phyloP scores from a whole-genome alignment of 257 asterid species.

The Henckelia pumila region DNA sequence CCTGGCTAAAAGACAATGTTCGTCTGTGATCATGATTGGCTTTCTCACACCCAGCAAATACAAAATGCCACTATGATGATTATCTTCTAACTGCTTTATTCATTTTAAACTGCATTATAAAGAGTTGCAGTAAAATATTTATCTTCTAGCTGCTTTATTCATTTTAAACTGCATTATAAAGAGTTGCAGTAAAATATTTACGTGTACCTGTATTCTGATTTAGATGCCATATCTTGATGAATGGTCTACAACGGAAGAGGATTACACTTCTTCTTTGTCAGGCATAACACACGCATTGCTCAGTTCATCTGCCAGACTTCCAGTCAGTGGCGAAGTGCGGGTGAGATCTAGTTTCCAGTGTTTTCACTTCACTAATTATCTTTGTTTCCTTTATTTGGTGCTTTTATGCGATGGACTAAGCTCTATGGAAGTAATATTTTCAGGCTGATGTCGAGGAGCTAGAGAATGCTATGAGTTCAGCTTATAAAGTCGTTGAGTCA shows the following conservation, averaged over 20 bases:
- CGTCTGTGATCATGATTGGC: background rate
- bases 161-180: constrained; percentile 2
- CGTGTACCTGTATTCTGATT: background rate
- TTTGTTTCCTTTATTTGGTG: background rate
- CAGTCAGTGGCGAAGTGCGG: constrained; percentile 24
- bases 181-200: background rate
- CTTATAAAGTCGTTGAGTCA: background rate
- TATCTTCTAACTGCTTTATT: background rate
- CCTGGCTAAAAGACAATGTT: background rate
- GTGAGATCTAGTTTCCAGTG: background rate
- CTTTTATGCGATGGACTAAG: background rate
- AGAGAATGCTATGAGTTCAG: background rate
- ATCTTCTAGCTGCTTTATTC: background rate
- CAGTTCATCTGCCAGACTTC: constrained; percentile 63
- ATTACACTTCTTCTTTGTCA: constrained; percentile 42
- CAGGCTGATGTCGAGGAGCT: background rate
- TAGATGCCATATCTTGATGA: constrained; percentile 70
- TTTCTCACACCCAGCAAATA: constrained; percentile 1
- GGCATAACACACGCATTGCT: constrained; percentile 44
- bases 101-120: constrained; percentile 1
- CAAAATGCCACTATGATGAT: background rate
- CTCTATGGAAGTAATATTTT: background rate
- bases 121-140: no score
- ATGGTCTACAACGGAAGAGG: constrained; percentile 66
- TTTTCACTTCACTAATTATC: background rate